Base-by-base conservation (phyloP, 1,284 basidiomycete species). In the Marasmius oreades region DNA sequence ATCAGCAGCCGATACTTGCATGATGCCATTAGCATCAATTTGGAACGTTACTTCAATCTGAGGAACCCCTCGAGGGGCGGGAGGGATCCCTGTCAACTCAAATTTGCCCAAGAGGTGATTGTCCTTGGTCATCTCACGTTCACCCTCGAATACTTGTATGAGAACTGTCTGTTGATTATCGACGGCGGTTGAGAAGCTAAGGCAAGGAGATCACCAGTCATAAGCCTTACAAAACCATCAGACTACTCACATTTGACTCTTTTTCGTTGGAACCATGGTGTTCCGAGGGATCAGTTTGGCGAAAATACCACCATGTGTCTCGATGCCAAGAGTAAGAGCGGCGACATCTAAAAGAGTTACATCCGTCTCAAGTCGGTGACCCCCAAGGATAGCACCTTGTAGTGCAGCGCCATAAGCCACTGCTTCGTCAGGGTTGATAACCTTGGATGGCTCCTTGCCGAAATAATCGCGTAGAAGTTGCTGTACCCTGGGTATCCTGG, bases 361-460 rank as follows among this genome's bases (percentile, higher is more conserved):
- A 69, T 86, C 83, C 52, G 81, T 85, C 74, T 86, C 86, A 31
- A 51, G n/a, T 12, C 45, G 23, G 72, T 88, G 84, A 68, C 92
- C 92, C 48, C 88, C 82, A 59, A 95, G 84, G 67, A 95, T 89
- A 64, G 88, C 92, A 60, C 86, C 93, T 76, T 95, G 92, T 65
- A 95, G 86, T 61, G 93, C 92, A 62, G 93, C 93, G 77, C 93
- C 93, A 77, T 93, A 93, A 48, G 93, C 92, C 63, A 95, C 92
- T 59, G 93, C 93, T 79, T 96, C 93, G 69, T 95, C 93, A 62
- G 92, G 93, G 81, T 95, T 95, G 79, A 95, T 93, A 58, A 77
- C 81, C 71, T 84, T 86, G 72, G 84, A 87, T 59, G 82, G 86
- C 73, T 90, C 84, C 76, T 90, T 89, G 64, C 89, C 90, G 81